Conservation (phyloP, 768 basidiomycete genomes). For the Solioccasus polychromus region DNA sequence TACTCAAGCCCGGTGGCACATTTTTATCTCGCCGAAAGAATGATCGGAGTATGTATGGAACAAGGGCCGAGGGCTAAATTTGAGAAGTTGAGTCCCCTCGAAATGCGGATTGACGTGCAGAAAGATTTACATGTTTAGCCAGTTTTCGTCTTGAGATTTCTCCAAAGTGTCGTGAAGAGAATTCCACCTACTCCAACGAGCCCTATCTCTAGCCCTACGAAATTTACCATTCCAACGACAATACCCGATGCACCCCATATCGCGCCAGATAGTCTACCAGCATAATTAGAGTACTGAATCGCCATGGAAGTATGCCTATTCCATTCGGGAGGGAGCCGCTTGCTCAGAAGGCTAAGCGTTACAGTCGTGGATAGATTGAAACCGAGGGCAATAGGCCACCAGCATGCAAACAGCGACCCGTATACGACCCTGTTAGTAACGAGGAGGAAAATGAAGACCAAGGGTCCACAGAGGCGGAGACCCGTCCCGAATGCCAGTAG, state of each 20-base stretch:
- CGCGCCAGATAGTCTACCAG: conserved; percentile 62
- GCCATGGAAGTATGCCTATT: conserved; percentile 53
- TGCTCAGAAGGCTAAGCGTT: conserved; percentile 63
- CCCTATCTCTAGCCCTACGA: conserved; percentile 56
- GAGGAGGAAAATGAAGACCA: conserved; percentile 49
- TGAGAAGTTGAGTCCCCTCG: too few relatives aligned
- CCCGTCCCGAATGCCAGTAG: conserved; percentile 51
- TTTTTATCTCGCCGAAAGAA: neutral
- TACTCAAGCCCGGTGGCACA: neutral
- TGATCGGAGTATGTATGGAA: too few relatives aligned
- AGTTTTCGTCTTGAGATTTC: conserved; percentile 59
- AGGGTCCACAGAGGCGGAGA: conserved; percentile 50
- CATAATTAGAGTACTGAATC: conserved; percentile 69
- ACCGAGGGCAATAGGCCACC: conserved; percentile 58
- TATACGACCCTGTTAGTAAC: conserved; percentile 40
- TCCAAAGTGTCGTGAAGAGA: conserved; percentile 58
- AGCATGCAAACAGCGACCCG: conserved; percentile 43
- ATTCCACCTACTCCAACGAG: conserved; percentile 56
- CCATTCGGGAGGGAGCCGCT: conserved; percentile 64
- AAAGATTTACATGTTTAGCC: conserved; percentile 35
- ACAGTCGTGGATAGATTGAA: conserved; percentile 73
- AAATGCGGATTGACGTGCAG: too few relatives aligned
- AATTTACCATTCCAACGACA: conserved; percentile 53
- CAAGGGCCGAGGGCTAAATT: too few relatives aligned
- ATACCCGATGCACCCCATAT: conserved; percentile 67